These are phyloP conservation scores for Leccinum fibrillosum DNA, from an alignment of 768 basidiomycete genomes.

Conservation along the genomic window DNA sequence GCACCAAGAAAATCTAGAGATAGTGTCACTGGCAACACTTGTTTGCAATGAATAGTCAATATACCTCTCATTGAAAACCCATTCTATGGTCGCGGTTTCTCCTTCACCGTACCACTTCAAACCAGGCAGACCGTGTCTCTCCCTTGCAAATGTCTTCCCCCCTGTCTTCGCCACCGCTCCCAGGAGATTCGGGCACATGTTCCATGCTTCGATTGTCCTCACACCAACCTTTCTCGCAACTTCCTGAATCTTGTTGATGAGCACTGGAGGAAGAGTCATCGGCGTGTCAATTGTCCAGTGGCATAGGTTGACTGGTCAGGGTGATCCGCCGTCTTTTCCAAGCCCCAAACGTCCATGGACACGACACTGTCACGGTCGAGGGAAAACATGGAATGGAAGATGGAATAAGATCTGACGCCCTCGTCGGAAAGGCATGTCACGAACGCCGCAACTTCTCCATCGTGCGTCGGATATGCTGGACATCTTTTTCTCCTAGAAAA, in stretches of 20 bases:
- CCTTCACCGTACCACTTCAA: slow-evolving; percentile 49
- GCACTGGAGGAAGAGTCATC: slow-evolving; percentile 24
- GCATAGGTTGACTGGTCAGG: slow-evolving; percentile 27
- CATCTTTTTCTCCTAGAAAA: slow-evolving; percentile 40
- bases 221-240: slow-evolving; percentile 32
- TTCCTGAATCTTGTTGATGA: slow-evolving; percentile 34
- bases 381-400: slow-evolving; percentile 28
- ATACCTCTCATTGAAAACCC: slow-evolving; percentile 48
- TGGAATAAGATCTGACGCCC: slow-evolving; percentile 45
- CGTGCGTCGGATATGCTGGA: slow-evolving; percentile 32
- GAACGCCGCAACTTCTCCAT: slow-evolving; percentile 20
- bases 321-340: slow-evolving; percentile 2
- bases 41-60: background rate
- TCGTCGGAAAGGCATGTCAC: slow-evolving; percentile 40
- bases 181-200: slow-evolving; percentile 34
- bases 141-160: slow-evolving; percentile 30
- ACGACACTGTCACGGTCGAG: background rate
- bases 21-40: background rate
- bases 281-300: slow-evolving; percentile 42
- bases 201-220: slow-evolving; percentile 36
- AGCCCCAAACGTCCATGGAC: slow-evolving; percentile 13
- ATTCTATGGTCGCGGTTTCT: slow-evolving; percentile 31
- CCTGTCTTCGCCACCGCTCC: slow-evolving; percentile 24
- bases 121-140: slow-evolving; percentile 37
- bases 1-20: slow-evolving; percentile 4